These are phyloP conservation scores for Thelephora terrestris DNA, from an alignment of 1,284 basidiomycete species.

Conservation along the genomic window DNA sequence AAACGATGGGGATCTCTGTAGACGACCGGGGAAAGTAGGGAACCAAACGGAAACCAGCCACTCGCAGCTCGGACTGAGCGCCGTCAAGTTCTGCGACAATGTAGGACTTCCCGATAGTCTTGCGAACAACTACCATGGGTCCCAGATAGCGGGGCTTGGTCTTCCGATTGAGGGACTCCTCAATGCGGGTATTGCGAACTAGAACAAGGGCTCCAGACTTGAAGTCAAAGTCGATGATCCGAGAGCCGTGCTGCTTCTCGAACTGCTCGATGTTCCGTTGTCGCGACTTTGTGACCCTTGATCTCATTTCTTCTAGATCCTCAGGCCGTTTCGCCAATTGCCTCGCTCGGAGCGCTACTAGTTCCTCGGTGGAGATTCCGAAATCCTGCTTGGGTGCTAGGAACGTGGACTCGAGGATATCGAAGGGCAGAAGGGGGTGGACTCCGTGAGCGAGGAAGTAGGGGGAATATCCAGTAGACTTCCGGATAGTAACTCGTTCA, in stretches of 20 bases:
- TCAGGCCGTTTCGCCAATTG: too few species aligned
- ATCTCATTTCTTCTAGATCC: too few species aligned
- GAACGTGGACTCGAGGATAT: constrained; percentile 30
- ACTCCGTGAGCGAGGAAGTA: constrained; percentile 28
- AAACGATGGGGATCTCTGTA: too few species aligned
- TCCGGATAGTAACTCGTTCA: constrained; percentile 24
- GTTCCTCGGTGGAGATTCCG: constrained; percentile 13
- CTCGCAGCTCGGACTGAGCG: background rate
- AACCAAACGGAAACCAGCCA: background rate
- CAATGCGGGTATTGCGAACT: background rate
- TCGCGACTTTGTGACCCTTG: too few species aligned
- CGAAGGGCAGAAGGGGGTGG: constrained; percentile 29
- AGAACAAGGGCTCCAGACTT: background rate
- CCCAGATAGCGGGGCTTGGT: background rate
- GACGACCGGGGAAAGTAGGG: background rate
- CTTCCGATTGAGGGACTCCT: background rate
- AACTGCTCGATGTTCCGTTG: too few species aligned
- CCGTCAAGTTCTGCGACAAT: background rate
- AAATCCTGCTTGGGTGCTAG: constrained; percentile 15
- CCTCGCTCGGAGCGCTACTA: background rate
- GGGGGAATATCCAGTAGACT: constrained; percentile 23
- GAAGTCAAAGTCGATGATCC: background rate
- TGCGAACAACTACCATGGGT: background rate
- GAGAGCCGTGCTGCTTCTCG: too few species aligned
- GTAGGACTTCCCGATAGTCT: background rate